phyloP scores from a whole-genome alignment of 1,284 basidiomycete genomes.

The Moesziomyces globuligerus region DNA sequence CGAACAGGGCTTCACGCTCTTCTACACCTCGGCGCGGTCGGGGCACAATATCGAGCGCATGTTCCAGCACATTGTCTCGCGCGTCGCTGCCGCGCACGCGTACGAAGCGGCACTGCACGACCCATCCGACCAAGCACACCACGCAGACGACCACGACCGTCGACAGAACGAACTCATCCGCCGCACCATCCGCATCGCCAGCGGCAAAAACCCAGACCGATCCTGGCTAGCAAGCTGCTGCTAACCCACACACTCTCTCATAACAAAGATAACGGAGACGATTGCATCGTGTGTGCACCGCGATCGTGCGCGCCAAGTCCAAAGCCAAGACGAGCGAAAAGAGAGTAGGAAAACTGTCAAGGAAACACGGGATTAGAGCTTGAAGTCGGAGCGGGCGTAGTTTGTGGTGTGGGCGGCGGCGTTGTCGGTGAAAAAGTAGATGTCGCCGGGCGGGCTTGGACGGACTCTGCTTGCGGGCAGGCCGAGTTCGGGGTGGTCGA shows the following conservation, averaged over 20 bases:
- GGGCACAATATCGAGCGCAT: slow-evolving; percentile 47
- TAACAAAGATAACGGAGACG: not conserved
- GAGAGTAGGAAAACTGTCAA: not conserved
- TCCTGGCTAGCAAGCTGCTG: slow-evolving; percentile 21
- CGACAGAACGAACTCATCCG: slow-evolving; percentile 20
- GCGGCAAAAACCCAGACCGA: slow-evolving; percentile 20
- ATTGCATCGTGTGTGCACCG: not conserved
- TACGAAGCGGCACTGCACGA: slow-evolving; percentile 7
- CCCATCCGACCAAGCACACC: slow-evolving; percentile 1
- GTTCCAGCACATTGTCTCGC: slow-evolving; percentile 52
- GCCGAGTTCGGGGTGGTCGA: slow-evolving; percentile 83
- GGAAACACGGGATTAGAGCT: slow-evolving; percentile 45
- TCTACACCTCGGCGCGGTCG: slow-evolving; percentile 54
- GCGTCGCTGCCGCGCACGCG: slow-evolving; percentile 23
- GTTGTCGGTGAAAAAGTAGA: slow-evolving; percentile 65
- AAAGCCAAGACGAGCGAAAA: too few relatives aligned
- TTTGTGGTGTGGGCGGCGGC: slow-evolving; percentile 55
- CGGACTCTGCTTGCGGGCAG: slow-evolving; percentile 85
- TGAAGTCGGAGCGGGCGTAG: slow-evolving; percentile 53
- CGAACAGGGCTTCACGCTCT: slow-evolving; percentile 57
- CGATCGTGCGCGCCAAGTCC: too few relatives aligned
- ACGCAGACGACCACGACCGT: slow-evolving; percentile 1
- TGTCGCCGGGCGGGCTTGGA: slow-evolving; percentile 78
- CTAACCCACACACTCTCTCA: not conserved
- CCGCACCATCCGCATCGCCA: slow-evolving; percentile 39